Evolutionary conservation across 2,329 filamentous ascomycete genomes (phyloP).

Genomic region (Talaromyces marneffei): DNA sequence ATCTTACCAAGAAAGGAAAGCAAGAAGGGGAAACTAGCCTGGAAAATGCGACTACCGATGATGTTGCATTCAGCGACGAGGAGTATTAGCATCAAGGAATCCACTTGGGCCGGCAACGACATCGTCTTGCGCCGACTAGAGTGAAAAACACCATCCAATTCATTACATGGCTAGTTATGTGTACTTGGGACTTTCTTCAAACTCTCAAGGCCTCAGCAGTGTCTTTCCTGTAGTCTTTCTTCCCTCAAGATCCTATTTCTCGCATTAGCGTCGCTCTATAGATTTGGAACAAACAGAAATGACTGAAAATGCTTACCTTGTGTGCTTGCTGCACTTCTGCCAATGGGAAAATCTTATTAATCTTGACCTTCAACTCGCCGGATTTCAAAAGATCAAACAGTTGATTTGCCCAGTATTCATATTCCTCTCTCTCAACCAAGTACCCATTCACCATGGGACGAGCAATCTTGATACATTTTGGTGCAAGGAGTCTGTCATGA

Average conservation of each 20-base stretch:
- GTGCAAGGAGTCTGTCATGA: constrained; percentile 24
- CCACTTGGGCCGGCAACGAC: too few species aligned
- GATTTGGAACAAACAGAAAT: not conserved
- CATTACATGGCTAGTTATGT: not conserved
- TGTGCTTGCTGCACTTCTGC: constrained; percentile 68
- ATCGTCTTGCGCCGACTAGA: not conserved
- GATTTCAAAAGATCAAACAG: constrained; percentile 63
- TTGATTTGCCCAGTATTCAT: constrained; percentile 63
- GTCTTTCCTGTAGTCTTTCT: constrained; percentile 81
- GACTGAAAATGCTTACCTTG: constrained; percentile 31
- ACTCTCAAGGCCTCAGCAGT: constrained; percentile 57
- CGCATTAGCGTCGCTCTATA: not conserved
- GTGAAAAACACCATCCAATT: not conserved
- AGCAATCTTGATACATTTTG: constrained; percentile 72
- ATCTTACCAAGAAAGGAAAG: not conserved
- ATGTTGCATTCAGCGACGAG: not conserved
- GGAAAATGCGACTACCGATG: not conserved
- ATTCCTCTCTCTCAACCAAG: constrained; percentile 62
- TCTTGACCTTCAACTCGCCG: constrained; percentile 63
- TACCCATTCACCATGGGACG: constrained; percentile 71
- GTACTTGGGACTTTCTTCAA: not conserved
- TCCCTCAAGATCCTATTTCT: constrained; percentile 64
- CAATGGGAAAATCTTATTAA: constrained; percentile 73
- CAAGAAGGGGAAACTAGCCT: constrained; percentile 14
- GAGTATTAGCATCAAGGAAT: not conserved